Percentiles rank a stretch among this genome's conserved stretches.
Conservation (phyloP, 352 stramenopile genomes). For the Blastocystis sp. region DNA sequence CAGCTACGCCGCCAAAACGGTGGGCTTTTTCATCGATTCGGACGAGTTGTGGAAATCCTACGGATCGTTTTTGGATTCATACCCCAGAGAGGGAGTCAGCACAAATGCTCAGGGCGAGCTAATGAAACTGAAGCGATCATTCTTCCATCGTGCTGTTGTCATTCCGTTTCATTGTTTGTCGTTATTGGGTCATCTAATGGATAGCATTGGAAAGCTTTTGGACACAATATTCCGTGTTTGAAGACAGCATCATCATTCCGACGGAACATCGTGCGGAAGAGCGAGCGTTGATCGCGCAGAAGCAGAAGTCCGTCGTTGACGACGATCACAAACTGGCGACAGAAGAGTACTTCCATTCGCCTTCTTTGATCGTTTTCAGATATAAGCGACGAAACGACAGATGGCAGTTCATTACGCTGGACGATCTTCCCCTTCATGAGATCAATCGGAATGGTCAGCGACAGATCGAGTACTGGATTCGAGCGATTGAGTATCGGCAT, state of each 20-base stretch:
- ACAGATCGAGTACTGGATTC: constrained; percentile 39
- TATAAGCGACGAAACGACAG: constrained; percentile 8
- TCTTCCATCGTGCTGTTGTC: constrained; percentile 33
- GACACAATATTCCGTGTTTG: constrained; percentile 41
- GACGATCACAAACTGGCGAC: constrained; percentile 41
- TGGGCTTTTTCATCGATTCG: constrained; percentile 52
- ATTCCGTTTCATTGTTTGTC: constrained; percentile 20
- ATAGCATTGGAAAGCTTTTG: constrained; percentile 11
- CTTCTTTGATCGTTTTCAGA: background rate
- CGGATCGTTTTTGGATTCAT: constrained; percentile 2
- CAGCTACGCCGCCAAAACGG: constrained; percentile 22
- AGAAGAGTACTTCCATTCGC: background rate
- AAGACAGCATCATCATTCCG: constrained; percentile 2
- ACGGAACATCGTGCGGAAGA: background rate
- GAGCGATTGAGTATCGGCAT: background rate
- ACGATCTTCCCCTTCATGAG: constrained; percentile 15
- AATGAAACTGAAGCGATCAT: background rate
- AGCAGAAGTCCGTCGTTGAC: constrained; percentile 17
- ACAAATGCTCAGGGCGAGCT: background rate
- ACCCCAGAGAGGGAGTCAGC: background rate
- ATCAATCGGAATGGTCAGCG: background rate
- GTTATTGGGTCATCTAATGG: background rate
- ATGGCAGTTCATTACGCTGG: constrained; percentile 15
- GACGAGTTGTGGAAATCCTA: constrained; percentile 22
- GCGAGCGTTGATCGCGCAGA: background rate